These are phyloP conservation scores for Canavalia gladiata DNA, from an alignment of 306 rosid species.

Conservation along the genomic window DNA sequence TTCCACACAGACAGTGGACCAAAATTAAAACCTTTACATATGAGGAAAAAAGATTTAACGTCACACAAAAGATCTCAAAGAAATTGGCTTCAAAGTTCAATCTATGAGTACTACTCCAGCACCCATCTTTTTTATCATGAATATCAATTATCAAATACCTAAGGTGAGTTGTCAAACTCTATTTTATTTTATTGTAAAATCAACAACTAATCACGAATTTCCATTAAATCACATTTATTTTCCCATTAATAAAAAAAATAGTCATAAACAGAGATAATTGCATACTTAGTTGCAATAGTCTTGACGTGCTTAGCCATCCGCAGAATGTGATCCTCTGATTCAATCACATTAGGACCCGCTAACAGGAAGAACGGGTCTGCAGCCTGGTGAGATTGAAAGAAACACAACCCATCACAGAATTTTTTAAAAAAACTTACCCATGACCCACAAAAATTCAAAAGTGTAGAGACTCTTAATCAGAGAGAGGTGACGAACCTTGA, in stretches of 20 bases:
- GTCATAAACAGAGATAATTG: conserved; percentile 17
- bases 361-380: conserved; percentile 88
- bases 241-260: background rate
- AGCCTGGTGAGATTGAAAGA: conserved; percentile 56
- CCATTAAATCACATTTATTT: conserved; percentile 26
- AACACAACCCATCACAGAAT: conserved; percentile 29
- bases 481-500: conserved; percentile 51
- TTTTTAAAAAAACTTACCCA: background rate
- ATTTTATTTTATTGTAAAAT: background rate
- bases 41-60: background rate
- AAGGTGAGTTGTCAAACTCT: background rate
- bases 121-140: conserved; percentile 2
- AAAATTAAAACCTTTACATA: conserved; percentile 9
- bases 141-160: background rate
- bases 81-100: background rate
- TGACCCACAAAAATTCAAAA: conserved; percentile 32
- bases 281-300: conserved; percentile 75
- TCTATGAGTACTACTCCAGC: background rate
- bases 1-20: background rate
- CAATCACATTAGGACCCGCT: conserved; percentile 98
- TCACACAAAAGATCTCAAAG: background rate
- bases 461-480: conserved; percentile 24
- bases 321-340: conserved; percentile 87
- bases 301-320: conserved; percentile 84
- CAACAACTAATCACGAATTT: conserved; percentile 6